Percentiles rank a stretch among this genome's conserved stretches.
Evolutionary conservation across 257 asterid genomes (phyloP).

Genomic region (Fraxinus pennsylvanica): DNA sequence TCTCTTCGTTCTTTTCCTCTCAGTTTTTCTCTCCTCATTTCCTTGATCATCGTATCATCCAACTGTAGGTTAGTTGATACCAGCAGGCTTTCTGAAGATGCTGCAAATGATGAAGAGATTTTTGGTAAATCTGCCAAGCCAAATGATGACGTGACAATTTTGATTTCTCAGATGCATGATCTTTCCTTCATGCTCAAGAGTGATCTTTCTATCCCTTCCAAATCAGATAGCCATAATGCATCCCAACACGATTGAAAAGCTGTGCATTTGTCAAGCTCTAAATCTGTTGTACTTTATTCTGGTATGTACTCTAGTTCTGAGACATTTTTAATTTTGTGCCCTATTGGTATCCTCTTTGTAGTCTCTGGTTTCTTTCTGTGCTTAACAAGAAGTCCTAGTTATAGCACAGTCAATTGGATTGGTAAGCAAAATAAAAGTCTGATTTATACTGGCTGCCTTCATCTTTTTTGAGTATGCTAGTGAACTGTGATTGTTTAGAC

Average conservation of each 20-base stretch:
- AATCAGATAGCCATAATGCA: conserved; percentile 16
- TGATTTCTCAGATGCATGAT: conserved; percentile 49
- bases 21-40: background rate
- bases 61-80: conserved; percentile 4
- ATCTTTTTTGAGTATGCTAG: background rate
- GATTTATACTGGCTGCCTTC: background rate
- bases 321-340: background rate
- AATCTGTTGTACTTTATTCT: background rate
- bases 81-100: background rate
- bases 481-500: background rate
- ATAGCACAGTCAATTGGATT: background rate
- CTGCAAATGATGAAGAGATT: conserved; percentile 14
- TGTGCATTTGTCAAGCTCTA: background rate
- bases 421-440: background rate
- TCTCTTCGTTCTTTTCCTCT: background rate
- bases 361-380: background rate
- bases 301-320: background rate
- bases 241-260: background rate
- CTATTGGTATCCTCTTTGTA: background rate
- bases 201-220: conserved; percentile 40
- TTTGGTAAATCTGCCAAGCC: conserved; percentile 14
- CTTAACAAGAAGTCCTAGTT: background rate
- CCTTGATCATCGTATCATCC: background rate
- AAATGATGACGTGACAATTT: conserved; percentile 26
- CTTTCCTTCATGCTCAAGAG: conserved; percentile 52